Conservation (phyloP, 352 stramenopile species). For the Phytophthora vignae region DNA sequence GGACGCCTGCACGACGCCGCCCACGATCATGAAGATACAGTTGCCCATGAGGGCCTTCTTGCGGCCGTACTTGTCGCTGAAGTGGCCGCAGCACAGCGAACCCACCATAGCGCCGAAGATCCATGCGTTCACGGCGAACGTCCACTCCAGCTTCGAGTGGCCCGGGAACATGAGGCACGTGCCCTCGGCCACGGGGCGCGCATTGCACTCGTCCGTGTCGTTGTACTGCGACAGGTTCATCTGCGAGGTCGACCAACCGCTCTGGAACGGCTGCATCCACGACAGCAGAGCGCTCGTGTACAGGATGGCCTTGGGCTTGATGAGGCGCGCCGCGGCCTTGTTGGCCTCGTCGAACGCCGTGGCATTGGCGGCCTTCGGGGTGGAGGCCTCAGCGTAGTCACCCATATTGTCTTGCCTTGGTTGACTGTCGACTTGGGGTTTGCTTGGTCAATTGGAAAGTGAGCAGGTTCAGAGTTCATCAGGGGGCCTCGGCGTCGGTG, state of each 20-base stretch:
- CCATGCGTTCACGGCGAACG: slow-evolving; percentile 32
- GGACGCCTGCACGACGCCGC: too few relatives aligned
- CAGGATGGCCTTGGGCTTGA: slow-evolving; percentile 33
- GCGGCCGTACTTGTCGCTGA: slow-evolving; percentile 31
- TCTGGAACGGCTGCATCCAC: slow-evolving; percentile 40
- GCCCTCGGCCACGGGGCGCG: slow-evolving; percentile 27
- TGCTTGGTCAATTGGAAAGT: slow-evolving; percentile 32
- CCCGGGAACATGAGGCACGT: slow-evolving; percentile 36
- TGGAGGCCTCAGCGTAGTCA: slow-evolving; percentile 20
- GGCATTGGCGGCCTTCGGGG: slow-evolving; percentile 12
- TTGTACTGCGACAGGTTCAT: slow-evolving; percentile 39
- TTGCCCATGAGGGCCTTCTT: slow-evolving; percentile 36
- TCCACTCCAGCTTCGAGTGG: slow-evolving; percentile 34
- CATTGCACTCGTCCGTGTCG: slow-evolving; percentile 33
- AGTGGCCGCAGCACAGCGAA: slow-evolving; percentile 23
- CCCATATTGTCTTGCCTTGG: slow-evolving; percentile 6
- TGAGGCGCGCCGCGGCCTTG: slow-evolving; percentile 36
- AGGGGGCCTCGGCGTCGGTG: not conserved
- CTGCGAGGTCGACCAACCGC: slow-evolving; percentile 38
- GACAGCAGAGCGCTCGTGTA: slow-evolving; percentile 33
- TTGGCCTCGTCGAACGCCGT: slow-evolving; percentile 37
- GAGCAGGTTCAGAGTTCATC: not conserved
- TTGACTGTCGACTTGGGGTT: slow-evolving; percentile 23
- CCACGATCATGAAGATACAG: slow-evolving; percentile 45
- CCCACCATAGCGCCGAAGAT: slow-evolving; percentile 30